Evolutionary conservation across 1,139 yeast species (phyloP).

Genomic region (Blastobotrys proliferans): DNA sequence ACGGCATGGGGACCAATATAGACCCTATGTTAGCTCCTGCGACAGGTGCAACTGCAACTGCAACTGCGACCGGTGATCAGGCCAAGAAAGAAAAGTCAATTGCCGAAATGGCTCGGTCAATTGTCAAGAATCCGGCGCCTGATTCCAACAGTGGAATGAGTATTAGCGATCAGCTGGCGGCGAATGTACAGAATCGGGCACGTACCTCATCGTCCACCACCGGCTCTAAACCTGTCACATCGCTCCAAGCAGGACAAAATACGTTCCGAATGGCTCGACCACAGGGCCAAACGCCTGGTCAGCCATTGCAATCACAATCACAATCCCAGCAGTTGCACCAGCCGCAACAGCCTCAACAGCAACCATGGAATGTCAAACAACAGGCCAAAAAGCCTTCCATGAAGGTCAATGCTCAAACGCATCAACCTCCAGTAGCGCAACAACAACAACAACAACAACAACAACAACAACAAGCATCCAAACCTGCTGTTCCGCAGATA

Average conservation of each 20-base stretch:
- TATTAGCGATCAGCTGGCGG: slow-evolving; percentile 24
- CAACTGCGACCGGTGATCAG: slow-evolving; percentile 16
- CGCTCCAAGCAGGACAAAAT: slow-evolving; percentile 27
- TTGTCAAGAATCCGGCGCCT: slow-evolving; percentile 34
- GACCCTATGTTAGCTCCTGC: slow-evolving; percentile 6
- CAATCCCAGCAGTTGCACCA: too few species aligned
- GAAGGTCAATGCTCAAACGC: too few species aligned
- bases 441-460: slow-evolving; percentile 1
- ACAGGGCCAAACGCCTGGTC: background rate
- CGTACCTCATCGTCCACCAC: slow-evolving; percentile 12
- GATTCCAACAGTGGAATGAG: slow-evolving; percentile 12
- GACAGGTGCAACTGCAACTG: slow-evolving; percentile 1
- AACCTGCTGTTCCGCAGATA: too few species aligned
- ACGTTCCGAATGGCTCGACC: slow-evolving; percentile 23
- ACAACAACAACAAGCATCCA: too few species aligned
- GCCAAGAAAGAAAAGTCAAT: slow-evolving; percentile 40
- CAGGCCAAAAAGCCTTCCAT: too few species aligned
- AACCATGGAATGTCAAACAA: too few species aligned
- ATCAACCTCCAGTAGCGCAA: background rate
- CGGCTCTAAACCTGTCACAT: slow-evolving; percentile 14
- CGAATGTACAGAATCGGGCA: slow-evolving; percentile 18
- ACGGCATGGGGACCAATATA: background rate
- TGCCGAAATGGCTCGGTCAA: slow-evolving; percentile 55
- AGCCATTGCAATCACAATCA: background rate
- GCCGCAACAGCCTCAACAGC: background rate